Conservation (phyloP, 192 early-diverging fungal species). For the Podila horticola region DNA sequence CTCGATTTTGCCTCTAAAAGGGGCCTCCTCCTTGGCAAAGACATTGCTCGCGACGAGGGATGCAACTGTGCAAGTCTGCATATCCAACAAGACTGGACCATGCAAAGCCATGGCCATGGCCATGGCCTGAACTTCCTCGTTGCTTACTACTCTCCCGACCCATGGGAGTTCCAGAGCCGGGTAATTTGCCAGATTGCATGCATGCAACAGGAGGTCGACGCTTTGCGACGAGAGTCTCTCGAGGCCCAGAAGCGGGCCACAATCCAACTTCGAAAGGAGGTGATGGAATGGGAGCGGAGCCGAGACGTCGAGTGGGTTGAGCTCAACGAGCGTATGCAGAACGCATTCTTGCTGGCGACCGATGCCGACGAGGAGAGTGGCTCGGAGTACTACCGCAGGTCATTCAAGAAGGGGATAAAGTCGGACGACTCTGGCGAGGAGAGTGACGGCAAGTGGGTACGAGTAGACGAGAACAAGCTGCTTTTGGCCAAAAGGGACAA, state of each 20-base stretch:
- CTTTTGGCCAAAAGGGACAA: neutral
- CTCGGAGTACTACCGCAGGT: neutral
- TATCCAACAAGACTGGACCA: too few species aligned
- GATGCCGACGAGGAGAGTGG: neutral
- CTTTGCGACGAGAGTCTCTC: slow-evolving; percentile 9
- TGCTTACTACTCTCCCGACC: slow-evolving; percentile 19
- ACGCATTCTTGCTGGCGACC: neutral
- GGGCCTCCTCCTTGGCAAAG: neutral
- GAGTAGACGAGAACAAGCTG: neutral
- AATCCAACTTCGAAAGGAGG: slow-evolving; percentile 9
- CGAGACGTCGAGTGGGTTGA: slow-evolving; percentile 16
- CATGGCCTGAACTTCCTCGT: slow-evolving; percentile 4
- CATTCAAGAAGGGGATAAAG: neutral
- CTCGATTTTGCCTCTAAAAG: neutral
- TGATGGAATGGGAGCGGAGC: slow-evolving; percentile 15
- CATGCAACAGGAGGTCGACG: slow-evolving; percentile 17
- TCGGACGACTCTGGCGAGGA: neutral
- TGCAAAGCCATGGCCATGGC: neutral
- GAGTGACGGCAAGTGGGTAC: neutral
- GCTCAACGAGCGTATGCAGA: slow-evolving; percentile 3
- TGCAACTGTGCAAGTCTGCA: slow-evolving; percentile 12
- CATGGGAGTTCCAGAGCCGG: slow-evolving; percentile 25
- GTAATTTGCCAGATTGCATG: slow-evolving; percentile 16
- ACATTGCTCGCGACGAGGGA: too few species aligned
- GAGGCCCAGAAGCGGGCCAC: slow-evolving; percentile 22